Evolutionary conservation across 108 stramenopile genomes (phyloP).

Genomic region (Skeletonema costatum): DNA sequence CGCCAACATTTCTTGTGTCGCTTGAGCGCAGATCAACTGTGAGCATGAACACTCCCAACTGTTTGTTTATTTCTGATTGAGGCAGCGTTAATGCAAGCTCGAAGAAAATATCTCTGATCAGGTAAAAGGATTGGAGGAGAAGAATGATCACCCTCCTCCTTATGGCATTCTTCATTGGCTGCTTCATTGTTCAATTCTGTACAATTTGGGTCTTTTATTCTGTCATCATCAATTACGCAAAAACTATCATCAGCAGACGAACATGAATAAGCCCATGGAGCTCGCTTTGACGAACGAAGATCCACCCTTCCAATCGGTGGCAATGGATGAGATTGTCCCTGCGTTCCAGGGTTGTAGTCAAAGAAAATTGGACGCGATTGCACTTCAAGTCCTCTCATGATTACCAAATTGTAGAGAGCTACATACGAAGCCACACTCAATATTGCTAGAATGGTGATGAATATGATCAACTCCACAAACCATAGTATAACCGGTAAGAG

Average conservation of each 20-base stretch:
- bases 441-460: conserved; percentile 9
- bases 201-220: background rate
- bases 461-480: conserved; percentile 15
- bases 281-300: conserved; percentile 23
- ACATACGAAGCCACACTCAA: conserved; percentile 35
- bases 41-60: conserved; percentile 69
- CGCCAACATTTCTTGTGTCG: conserved; percentile 59
- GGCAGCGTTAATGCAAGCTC: conserved; percentile 70
- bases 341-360: conserved; percentile 33
- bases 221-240: conserved; percentile 15
- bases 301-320: conserved; percentile 34
- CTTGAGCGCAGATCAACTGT: conserved; percentile 47
- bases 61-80: conserved; percentile 62
- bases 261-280: conserved; percentile 41
- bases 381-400: conserved; percentile 50
- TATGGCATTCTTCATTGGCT: background rate
- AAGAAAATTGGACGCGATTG: conserved; percentile 45
- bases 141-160: background rate
- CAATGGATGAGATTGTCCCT: background rate
- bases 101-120: conserved; percentile 60
- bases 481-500: conserved; percentile 30
- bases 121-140: conserved; percentile 36
- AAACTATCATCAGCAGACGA: background rate
- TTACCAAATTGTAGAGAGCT: conserved; percentile 15
- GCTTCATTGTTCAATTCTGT: background rate